Evolutionary conservation across 306 rosid genomes (phyloP), one percentile per base, ranked within the genome.

Genomic region (Clitoria ternatea): DNA sequence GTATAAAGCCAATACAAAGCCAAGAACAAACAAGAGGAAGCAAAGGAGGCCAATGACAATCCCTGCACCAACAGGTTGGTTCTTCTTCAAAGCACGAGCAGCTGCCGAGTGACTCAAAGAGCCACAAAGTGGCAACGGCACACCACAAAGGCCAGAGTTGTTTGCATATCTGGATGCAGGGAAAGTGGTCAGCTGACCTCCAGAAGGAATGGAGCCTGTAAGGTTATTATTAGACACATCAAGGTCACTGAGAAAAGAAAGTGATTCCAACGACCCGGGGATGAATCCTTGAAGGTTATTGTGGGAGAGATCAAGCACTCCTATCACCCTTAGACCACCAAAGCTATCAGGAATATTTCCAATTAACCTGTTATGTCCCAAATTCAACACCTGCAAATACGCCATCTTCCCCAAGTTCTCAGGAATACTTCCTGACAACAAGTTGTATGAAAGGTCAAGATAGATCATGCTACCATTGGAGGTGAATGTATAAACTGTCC

Each of bases 171-270:
- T 80, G 29, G 96, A 75, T 1, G 90, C 61, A 0, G 88, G 89
- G 70, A 90, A 90, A 54, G 92, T 87, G 40, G 87, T 85, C 45
- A 90, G 79, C 88, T 90, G 96, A 42, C 92, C 92, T 4, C 90
- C 92, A 1, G 90, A 72, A 63, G 96, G 96, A 68, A 90, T 80
- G 56, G 61, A 6, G 15, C 96, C 96, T 0, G 77, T 81, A 14
- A 87, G 85, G 57, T 85, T 87, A 57, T 90, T 90, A 76, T 90
- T 90, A 20, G 96, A 90, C 47, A 87, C 90, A 71, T 90, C 92
- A 50, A 90, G 82, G 75, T 90, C 96, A 71, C 83, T 90, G 37
- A 90, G 92, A 61, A 90, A 90, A 40, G 96, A 81, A 10, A 90
- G 86, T 47, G 69, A 13, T 49, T 80, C 86, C 75, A 90, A 78